Evolutionary conservation across 2,329 filamentous ascomycete species (phyloP), one percentile per base, ranked within the genome.

Genomic region (Ceratocystis cacaofunesta): DNA sequence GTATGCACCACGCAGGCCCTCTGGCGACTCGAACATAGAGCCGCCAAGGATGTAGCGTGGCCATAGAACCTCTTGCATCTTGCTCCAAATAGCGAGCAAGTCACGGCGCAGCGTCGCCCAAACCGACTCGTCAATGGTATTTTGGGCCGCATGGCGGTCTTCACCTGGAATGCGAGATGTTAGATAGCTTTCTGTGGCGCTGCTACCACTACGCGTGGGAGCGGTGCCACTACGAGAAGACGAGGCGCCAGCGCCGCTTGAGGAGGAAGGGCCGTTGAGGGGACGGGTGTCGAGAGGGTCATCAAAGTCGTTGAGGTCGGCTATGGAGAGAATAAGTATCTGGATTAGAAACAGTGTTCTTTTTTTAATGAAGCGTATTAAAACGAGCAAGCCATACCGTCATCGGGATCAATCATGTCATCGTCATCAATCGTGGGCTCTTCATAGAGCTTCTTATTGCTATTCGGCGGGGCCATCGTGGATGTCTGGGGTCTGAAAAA

Each of bases 61-160:
- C 76, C 90, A 99, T 68, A 99, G 84, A 48, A 99, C 94, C 79
- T 96, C 92, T 75, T 89, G 87, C 86, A 99, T 90, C 81, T 99
- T 99, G 77, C 90, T 89, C 92, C 94, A 97, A 44, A 97, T 90
- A 30, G 91, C 94, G 6, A 92, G 77, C 69, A 99, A 78, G 75
- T 99, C 94, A 70, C 94, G 87, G 63, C 89, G 90, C 68, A 99
- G 80, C n/a, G 94, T 99, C 55, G 92, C 90, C 94, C 94, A 99
- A 50, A 99, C 94, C 1, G 86, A 87, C 78, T 99, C 94, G 75
- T 99, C 94, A 75, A 99, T 95, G 58, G 94, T 99, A 77, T 95
- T 95, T 70, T 87, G 85, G 6, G 91, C 84, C 17, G 94, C 92
- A 69, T 88, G 84, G 65, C 94, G 88, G 78, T 99, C 94, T 76